A percentile compares a stretch with the other conserved stretches of the same genome.
phyloP scores from a whole-genome alignment of 1,284 basidiomycete genomes.

The Dichomitus squalens region DNA sequence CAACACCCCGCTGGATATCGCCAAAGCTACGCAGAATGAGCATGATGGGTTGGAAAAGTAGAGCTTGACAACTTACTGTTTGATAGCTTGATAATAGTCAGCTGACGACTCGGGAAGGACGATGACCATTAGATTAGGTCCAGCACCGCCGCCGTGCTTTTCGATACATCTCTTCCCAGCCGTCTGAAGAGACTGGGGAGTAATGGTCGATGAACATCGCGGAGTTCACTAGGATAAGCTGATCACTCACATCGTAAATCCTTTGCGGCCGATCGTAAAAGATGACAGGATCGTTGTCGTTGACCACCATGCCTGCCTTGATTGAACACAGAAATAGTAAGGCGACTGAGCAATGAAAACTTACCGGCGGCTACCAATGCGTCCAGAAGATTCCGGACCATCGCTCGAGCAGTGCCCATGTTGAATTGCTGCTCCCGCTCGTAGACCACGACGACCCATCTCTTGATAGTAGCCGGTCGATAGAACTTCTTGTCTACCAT shows the following conservation, averaged over 20 bases:
- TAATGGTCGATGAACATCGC: too few species aligned
- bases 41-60: background rate
- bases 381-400: constrained; percentile 50
- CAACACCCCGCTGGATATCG: constrained; percentile 48
- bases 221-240: background rate
- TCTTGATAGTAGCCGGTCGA: constrained; percentile 47
- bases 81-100: constrained; percentile 75
- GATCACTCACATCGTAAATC: constrained; percentile 44
- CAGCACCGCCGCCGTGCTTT: constrained; percentile 33
- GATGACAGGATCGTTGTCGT: constrained; percentile 44
- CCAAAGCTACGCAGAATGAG: constrained; percentile 15
- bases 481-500: constrained; percentile 73
- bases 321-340: background rate
- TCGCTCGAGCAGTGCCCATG: constrained; percentile 44
- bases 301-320: constrained; percentile 52
- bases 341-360: constrained; percentile 28
- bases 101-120: constrained; percentile 74
- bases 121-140: constrained; percentile 63
- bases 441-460: constrained; percentile 67
- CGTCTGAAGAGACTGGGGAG: background rate
- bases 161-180: constrained; percentile 44
- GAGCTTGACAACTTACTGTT: constrained; percentile 54
- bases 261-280: constrained; percentile 53
- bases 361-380: constrained; percentile 58
- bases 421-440: constrained; percentile 60